Percentiles rank a stretch among this genome's conserved stretches.
phyloP scores from a whole-genome alignment of 2,329 filamentous ascomycete species.

The Zopfia rhizophila region DNA sequence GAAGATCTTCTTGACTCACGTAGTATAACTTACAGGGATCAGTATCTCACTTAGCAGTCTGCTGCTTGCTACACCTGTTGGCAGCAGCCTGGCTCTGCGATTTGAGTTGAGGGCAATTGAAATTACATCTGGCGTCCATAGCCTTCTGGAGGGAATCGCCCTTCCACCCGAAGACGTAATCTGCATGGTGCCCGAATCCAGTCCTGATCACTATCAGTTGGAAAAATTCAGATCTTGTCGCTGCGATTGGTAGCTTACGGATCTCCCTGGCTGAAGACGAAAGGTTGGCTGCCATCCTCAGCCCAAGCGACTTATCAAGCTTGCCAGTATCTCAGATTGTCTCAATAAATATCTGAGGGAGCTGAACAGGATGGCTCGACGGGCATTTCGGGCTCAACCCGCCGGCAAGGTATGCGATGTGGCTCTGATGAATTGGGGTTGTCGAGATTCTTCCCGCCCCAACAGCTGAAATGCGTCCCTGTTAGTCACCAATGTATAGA shows the following conservation, averaged over 20 bases:
- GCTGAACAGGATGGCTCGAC: slow-evolving; percentile 41
- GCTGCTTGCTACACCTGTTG: too few species aligned
- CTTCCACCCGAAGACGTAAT: slow-evolving; percentile 35
- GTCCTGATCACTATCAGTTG: too few species aligned
- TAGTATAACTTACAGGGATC: too few species aligned
- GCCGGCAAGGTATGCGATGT: slow-evolving; percentile 45
- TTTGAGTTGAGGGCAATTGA: too few species aligned
- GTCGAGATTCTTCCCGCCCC: slow-evolving; percentile 60
- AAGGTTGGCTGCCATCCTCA: slow-evolving; percentile 30
- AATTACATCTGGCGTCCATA: slow-evolving; percentile 30
- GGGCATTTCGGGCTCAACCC: slow-evolving; percentile 27
- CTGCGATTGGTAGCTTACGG: too few species aligned
- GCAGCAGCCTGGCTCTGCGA: too few species aligned
- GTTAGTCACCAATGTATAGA: too few species aligned
- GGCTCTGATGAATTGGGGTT: slow-evolving; percentile 65
- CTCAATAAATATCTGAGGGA: slow-evolving; percentile 57
- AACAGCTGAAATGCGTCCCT: too few species aligned
- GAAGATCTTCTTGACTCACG: too few species aligned
- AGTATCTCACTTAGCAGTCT: too few species aligned
- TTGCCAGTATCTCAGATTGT: too few species aligned
- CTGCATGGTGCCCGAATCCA: slow-evolving; percentile 30
- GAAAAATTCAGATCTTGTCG: too few species aligned
- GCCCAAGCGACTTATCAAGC: slow-evolving; percentile 27
- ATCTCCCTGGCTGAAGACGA: slow-evolving; percentile 30
- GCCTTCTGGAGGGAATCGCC: slow-evolving; percentile 30